Base-by-base conservation (phyloP, 1,284 basidiomycete species). In the Coniferiporia sulphurascens region DNA sequence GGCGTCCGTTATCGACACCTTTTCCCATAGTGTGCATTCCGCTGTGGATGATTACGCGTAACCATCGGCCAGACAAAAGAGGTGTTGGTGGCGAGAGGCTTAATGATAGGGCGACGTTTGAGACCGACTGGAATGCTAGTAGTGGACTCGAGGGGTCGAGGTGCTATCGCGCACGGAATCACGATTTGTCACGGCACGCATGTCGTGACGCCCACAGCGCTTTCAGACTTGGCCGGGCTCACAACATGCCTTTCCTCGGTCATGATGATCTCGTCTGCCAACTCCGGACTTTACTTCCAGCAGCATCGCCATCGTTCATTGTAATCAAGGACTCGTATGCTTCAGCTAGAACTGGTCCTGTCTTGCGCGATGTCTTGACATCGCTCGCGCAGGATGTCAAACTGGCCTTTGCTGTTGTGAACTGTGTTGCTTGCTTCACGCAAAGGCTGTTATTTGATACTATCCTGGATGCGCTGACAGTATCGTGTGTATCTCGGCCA, bases 391-490 rank as follows among this genome's bases (percentile, higher is more conserved):
- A 38, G 12, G n/a, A n/a, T 12, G 15, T 6, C 7, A 52, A 19
- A 36, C 46, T 80, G 2, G 65, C 70, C 43, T 76, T 75, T 59
- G 83, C 82, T 0, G 73, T 71, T 48, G 70, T 89, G 1, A 80
- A 91, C 63, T 82, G 81, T 1, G 73, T 89, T n/a, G 75, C 85
- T 17, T 86, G 85, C 66, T 84, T 91, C 65, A 82, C 80, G 0
- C 69, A 83, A 1, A 78, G 87, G 13, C 66, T 92, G 3, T 71
- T 93, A 45, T 91, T 85, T 63, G 87, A 91, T 67, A 78, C 82
- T 0, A 74, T 84, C 3, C 71, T 92, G 50, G 84, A 89, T 65
- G 69, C 76, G 9, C 74, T 93, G 4, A 78, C 83, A 1, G 21
- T n/a, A 1, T 68, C 70, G 10, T 85, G 82, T 79, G 71, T 68